phyloP scores from a whole-genome alignment of 2,329 filamentous ascomycete genomes.

The Thielaviopsis populi region DNA sequence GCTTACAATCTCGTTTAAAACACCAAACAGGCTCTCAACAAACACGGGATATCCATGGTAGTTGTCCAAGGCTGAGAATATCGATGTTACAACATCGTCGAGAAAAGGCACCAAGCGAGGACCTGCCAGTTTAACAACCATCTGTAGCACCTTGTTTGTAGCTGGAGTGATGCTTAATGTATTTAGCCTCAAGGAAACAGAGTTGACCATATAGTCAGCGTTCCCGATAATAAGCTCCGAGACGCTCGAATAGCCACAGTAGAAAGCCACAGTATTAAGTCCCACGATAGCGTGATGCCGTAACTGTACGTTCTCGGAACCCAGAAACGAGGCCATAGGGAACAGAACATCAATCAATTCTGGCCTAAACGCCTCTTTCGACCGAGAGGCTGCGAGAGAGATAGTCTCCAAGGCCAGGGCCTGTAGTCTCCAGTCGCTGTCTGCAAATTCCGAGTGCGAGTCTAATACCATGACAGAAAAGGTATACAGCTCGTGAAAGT shows the following conservation, averaged over 20 bases:
- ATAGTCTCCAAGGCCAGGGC: slow-evolving; percentile 70
- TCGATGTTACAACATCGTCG: slow-evolving; percentile 78
- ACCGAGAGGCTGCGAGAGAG: slow-evolving; percentile 55
- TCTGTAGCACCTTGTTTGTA: slow-evolving; percentile 74
- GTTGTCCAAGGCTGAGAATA: slow-evolving; percentile 85
- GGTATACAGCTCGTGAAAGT: slow-evolving; percentile 52
- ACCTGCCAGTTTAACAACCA: slow-evolving; percentile 87
- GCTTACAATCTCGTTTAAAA: slow-evolving; percentile 67
- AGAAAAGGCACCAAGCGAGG: slow-evolving; percentile 70
- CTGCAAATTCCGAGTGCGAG: slow-evolving; percentile 34
- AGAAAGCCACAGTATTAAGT: slow-evolving; percentile 61
- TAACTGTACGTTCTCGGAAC: slow-evolving; percentile 50
- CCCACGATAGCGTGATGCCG: slow-evolving; percentile 71
- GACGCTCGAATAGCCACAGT: slow-evolving; percentile 60
- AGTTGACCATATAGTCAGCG: slow-evolving; percentile 92
- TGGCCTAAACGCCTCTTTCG: slow-evolving; percentile 54
- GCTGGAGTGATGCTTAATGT: slow-evolving; percentile 85
- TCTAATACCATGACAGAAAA: slow-evolving; percentile 50
- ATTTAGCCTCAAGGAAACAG: slow-evolving; percentile 75
- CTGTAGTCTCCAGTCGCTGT: slow-evolving; percentile 54
- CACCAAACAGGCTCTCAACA: slow-evolving; percentile 71
- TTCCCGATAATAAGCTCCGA: slow-evolving; percentile 75
- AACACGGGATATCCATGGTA: slow-evolving; percentile 85
- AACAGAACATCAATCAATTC: slow-evolving; percentile 88
- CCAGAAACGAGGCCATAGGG: slow-evolving; percentile 76